Percentiles rank a stretch among this genome's conserved stretches.
phyloP scores from a whole-genome alignment of 2,329 filamentous ascomycete genomes.

The Talaromyces albobiverticillius region DNA sequence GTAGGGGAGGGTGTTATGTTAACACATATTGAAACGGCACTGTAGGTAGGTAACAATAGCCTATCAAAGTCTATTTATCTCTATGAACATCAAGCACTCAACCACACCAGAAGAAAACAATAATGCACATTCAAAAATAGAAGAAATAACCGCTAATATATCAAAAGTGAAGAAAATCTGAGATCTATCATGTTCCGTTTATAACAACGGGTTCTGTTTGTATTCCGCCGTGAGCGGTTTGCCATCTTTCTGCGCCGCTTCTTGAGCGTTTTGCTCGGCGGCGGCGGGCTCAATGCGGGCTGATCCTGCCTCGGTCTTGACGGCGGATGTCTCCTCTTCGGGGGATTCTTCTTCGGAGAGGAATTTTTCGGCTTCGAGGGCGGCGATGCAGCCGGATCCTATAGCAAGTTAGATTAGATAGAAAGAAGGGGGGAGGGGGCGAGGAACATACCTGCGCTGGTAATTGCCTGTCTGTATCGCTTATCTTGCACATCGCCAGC shows the following conservation, averaged over 20 bases:
- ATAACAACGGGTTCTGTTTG: slow-evolving; percentile 63
- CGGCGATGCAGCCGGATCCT: slow-evolving; percentile 90
- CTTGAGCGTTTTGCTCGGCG: slow-evolving; percentile 3
- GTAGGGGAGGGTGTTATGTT: no score
- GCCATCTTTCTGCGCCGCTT: slow-evolving; percentile 5
- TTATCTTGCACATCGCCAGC: slow-evolving; percentile 99
- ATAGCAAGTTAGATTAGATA: slow-evolving; percentile 18
- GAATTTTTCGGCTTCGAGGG: slow-evolving; percentile 93
- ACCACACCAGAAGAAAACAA: background rate
- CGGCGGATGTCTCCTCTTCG: slow-evolving; percentile 34
- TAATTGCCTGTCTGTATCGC: slow-evolving; percentile 95
- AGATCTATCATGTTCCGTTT: no score
- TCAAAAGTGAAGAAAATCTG: background rate
- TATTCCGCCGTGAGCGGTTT: slow-evolving; percentile 51
- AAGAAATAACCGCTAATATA: background rate
- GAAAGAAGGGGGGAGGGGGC: background rate
- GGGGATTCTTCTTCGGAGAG: slow-evolving; percentile 70
- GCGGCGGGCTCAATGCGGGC: slow-evolving; percentile 31
- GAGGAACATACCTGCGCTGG: slow-evolving; percentile 75
- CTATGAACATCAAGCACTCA: background rate
- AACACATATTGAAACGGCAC: no score
- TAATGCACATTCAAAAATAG: background rate
- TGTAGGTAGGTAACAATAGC: no score
- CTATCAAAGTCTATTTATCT: slow-evolving; percentile 4
- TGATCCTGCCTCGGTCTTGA: slow-evolving; percentile 48